These are phyloP conservation scores for Lactarius hengduanensis DNA, from an alignment of 768 basidiomycete species.

Conservation along the genomic window DNA sequence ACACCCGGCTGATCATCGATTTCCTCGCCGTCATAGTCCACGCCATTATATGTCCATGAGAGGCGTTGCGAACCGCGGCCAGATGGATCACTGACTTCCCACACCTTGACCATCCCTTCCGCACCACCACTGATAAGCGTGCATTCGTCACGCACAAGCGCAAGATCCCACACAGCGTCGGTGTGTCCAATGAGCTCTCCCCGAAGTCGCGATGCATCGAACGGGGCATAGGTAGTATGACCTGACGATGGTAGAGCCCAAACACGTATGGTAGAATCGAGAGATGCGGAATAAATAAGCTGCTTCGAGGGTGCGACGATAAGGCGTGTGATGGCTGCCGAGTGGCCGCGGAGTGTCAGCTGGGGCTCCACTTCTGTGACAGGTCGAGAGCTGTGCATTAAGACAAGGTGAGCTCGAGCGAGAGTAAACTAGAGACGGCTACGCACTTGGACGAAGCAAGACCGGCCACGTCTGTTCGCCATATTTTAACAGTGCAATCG, in stretches of 20 bases:
- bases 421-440: slow-evolving; percentile 20
- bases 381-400: slow-evolving; percentile 51
- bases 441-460: slow-evolving; percentile 78
- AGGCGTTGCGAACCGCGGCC: slow-evolving; percentile 60
- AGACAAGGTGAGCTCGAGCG: slow-evolving; percentile 18
- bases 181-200: slow-evolving; percentile 89
- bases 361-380: slow-evolving; percentile 91
- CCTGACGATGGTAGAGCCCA: slow-evolving; percentile 78
- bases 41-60: slow-evolving; percentile 77
- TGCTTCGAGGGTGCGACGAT: slow-evolving; percentile 74
- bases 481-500: slow-evolving; percentile 94
- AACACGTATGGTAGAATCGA: slow-evolving; percentile 90
- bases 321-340: slow-evolving; percentile 84
- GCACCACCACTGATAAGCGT: slow-evolving; percentile 88
- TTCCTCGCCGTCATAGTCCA: slow-evolving; percentile 49
- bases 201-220: slow-evolving; percentile 74
- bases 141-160: slow-evolving; percentile 77
- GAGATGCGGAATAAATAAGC: slow-evolving; percentile 84
- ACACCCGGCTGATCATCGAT: slow-evolving; percentile 57
- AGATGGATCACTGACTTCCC: slow-evolving; percentile 77
- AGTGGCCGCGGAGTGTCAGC: slow-evolving; percentile 91
- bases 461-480: slow-evolving; percentile 80
- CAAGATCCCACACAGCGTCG: slow-evolving; percentile 95
- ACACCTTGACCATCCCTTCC: slow-evolving; percentile 90
- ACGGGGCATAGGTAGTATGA: slow-evolving; percentile 89